A percentile compares a stretch with the other conserved stretches of the same genome.
Conservation (phyloP, 805 yeast genomes). For the Zygotorulaspora danielsina region DNA sequence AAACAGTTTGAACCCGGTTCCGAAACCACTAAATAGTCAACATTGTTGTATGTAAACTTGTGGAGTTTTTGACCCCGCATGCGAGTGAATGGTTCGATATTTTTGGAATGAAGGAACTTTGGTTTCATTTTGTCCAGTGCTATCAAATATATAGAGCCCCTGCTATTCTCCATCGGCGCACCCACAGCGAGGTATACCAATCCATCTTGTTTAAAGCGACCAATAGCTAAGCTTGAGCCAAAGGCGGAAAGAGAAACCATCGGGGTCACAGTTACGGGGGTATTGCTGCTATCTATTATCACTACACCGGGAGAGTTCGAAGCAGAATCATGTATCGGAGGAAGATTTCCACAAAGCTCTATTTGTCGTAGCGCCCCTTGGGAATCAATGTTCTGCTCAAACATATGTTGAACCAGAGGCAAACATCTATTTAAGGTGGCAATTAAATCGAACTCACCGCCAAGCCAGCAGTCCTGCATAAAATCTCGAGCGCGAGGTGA, state of each 20-base stretch:
- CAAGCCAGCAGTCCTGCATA: conserved; percentile 26
- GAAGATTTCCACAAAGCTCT: conserved; percentile 24
- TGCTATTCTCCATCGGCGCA: conserved; percentile 44
- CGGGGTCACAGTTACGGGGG: background rate
- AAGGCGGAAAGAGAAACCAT: conserved; percentile 36
- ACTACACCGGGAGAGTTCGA: background rate
- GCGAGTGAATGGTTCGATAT: conserved; percentile 13
- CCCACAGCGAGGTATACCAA: conserved; percentile 46
- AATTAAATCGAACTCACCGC: conserved; percentile 27
- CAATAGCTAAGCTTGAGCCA: conserved; percentile 44
- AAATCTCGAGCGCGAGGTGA: conserved; percentile 24
- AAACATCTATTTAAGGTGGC: conserved; percentile 22
- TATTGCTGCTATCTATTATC: background rate
- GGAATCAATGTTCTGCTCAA: conserved; percentile 5
- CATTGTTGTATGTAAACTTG: conserved; percentile 27
- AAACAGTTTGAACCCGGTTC: conserved; percentile 51
- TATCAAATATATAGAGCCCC: conserved; percentile 45
- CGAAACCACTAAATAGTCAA: conserved; percentile 42
- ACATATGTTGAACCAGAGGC: conserved; percentile 14
- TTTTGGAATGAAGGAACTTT: background rate
- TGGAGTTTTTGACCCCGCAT: conserved; percentile 43
- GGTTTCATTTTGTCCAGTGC: conserved; percentile 36
- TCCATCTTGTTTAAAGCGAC: conserved; percentile 38
- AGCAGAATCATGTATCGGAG: conserved; percentile 2
- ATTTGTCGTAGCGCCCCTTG: conserved; percentile 2